A percentile compares a stretch with the other conserved stretches of the same genome.
Evolutionary conservation across 2,329 filamentous ascomycete genomes (phyloP).

Genomic region (Leptographium radiaticola): DNA sequence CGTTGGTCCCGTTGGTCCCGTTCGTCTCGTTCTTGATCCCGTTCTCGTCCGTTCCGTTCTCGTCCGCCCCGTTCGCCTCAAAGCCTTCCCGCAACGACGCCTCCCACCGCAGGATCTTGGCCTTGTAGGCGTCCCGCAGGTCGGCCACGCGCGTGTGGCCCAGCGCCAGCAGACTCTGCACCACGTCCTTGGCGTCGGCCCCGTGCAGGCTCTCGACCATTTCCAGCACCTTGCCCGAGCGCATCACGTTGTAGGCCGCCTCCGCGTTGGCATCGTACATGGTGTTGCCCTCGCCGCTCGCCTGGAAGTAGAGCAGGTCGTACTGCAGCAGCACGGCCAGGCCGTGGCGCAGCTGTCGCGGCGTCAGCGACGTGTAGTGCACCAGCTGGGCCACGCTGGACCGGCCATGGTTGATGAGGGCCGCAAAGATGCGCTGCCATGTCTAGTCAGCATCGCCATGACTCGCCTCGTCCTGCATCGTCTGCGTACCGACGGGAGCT

Average conservation of each 20-base stretch:
- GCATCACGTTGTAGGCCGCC: constrained; percentile 69
- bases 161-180: constrained; percentile 61
- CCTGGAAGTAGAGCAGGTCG: constrained; percentile 66
- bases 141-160: constrained; percentile 66
- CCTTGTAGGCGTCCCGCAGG: constrained; percentile 48
- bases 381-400: constrained; percentile 57
- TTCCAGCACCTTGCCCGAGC: constrained; percentile 69
- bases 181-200: constrained; percentile 56
- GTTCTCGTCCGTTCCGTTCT: constrained; percentile 11
- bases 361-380: constrained; percentile 57
- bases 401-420: constrained; percentile 67
- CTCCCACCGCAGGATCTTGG: constrained; percentile 17
- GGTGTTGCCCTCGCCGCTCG: constrained; percentile 38
- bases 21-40: neutral
- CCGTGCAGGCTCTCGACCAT: constrained; percentile 64
- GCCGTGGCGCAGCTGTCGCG: constrained; percentile 67
- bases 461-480: constrained; percentile 4
- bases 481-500: constrained; percentile 73
- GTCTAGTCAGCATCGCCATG: constrained; percentile 5
- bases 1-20: neutral
- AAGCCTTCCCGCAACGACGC: neutral
- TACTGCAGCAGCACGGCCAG: constrained; percentile 80
- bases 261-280: constrained; percentile 76
- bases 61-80: neutral
- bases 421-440: constrained; percentile 68